phyloP scores from a whole-genome alignment of 2,329 filamentous ascomycete genomes.

The Sphaerulina vaccinii region DNA sequence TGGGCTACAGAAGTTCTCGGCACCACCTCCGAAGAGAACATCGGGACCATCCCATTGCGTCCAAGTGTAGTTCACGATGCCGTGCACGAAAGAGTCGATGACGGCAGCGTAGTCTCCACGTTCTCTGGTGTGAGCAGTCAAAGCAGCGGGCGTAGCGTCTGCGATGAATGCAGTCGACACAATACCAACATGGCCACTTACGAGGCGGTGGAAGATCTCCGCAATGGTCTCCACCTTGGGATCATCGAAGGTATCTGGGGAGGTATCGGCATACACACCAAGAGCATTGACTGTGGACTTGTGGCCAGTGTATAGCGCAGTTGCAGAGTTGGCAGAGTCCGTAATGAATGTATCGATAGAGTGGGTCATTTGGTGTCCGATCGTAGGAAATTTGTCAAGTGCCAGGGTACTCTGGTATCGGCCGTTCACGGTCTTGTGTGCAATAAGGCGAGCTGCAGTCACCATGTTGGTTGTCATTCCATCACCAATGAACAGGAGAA shows the following conservation, averaged over 20 bases:
- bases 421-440: constrained; percentile 79
- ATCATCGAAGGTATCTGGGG: constrained; percentile 70
- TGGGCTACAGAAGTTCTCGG: constrained; percentile 69
- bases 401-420: constrained; percentile 72
- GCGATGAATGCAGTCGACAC: constrained; percentile 80
- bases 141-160: constrained; percentile 77
- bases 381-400: constrained; percentile 73
- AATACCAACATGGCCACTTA: constrained; percentile 58
- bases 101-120: constrained; percentile 69
- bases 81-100: constrained; percentile 73
- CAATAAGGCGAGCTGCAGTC: constrained; percentile 71
- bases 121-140: constrained; percentile 70
- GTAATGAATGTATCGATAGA: constrained; percentile 80
- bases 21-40: constrained; percentile 76
- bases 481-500: constrained; percentile 79
- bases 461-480: constrained; percentile 63
- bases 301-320: constrained; percentile 77
- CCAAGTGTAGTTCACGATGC: constrained; percentile 79
- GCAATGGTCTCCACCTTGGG: constrained; percentile 84
- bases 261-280: constrained; percentile 78
- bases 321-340: constrained; percentile 81
- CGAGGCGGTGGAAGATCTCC: constrained; percentile 71
- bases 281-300: constrained; percentile 81
- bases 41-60: constrained; percentile 71
- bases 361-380: constrained; percentile 83